Base-by-base conservation (phyloP, 148 eudicot species). In the Rhododendron griersonianum region DNA sequence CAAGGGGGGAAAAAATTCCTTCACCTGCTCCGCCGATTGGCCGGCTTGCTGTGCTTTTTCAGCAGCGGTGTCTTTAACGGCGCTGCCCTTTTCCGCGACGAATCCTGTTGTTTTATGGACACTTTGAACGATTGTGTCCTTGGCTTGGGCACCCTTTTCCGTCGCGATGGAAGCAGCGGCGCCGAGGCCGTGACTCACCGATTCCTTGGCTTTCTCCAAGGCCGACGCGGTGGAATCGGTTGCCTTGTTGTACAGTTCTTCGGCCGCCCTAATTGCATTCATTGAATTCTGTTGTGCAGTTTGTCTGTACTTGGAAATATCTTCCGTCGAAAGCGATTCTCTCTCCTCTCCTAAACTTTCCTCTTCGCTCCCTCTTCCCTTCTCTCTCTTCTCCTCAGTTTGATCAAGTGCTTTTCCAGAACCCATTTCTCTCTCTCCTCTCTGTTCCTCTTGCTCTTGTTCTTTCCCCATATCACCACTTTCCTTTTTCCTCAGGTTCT, bases 261-360 rank as follows among this genome's bases (percentile, higher is more conserved):
- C 91, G 13, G 97, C 99, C 0, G 92, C 93, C 55, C 87, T 85
- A 50, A 94, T 84, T 1, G 95, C 91, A 3, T 96, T 96, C 33
- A 91, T 81, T 0, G 98, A 96, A 30, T 92, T 92, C 85, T 94
- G 96, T 81, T 96, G 99, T 1, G 99, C 99, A 39, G 84, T 85
- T 80, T 89, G 93, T 77, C 98, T 91, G 39, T 88, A 87, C 18
- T 71, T 82, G 0, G 93, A 86, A 23, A 94, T 85, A 84, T 95
- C 97, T 5, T 93, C 95, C 78, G 89, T 57, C 5, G 95, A 89
- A 1, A 89, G 85, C 35, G 59, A 81, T 50, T 83, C 63, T 14
- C 55, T 85, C 71, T 67, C 71, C 39, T 25, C 19, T 7, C 18
- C 13, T 15, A 51, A 51, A 51, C 55, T 13, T 51, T 51, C 4